Percentiles rank a stretch among this genome's conserved stretches.
These are phyloP conservation scores for Gossypium turneri DNA, from an alignment of 345 rosid genomes.

Conservation along the genomic window DNA sequence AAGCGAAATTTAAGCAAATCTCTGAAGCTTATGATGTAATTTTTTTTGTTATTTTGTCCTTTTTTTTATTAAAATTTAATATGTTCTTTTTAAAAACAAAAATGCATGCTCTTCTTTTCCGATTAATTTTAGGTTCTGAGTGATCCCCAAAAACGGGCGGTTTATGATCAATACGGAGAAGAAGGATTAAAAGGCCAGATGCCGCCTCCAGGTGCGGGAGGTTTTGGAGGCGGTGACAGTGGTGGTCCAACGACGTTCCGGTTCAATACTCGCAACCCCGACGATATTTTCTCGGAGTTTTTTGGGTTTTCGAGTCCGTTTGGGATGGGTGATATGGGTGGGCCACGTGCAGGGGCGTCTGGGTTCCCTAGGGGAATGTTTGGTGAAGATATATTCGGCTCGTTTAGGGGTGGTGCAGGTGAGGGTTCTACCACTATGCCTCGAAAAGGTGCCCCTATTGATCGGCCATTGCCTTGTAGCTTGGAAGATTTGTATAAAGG, in stretches of 20 bases:
- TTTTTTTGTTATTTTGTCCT: background rate
- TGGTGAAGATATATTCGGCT: conserved; percentile 43
- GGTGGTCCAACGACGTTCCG: conserved; percentile 37
- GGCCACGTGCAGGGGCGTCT: conserved; percentile 39
- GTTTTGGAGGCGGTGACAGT: conserved; percentile 30
- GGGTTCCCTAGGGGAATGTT: conserved; percentile 49
- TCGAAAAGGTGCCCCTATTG: conserved; percentile 66
- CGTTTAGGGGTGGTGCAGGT: conserved; percentile 36
- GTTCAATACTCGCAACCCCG: conserved; percentile 58
- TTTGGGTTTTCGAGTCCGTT: conserved; percentile 58
- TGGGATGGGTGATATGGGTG: conserved; percentile 51
- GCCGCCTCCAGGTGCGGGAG: conserved; percentile 55
- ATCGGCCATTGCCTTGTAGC: conserved; percentile 74
- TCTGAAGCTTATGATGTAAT: conserved; percentile 72
- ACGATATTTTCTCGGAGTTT: conserved; percentile 62
- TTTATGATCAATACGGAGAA: conserved; percentile 70
- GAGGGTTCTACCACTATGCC: conserved; percentile 40
- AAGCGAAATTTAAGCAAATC: conserved; percentile 75
- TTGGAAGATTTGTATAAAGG: conserved; percentile 90
- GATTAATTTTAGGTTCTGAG: conserved; percentile 46
- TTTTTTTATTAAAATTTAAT: background rate
- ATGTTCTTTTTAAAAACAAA: background rate
- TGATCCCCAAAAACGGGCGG: conserved; percentile 59
- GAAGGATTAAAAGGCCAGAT: conserved; percentile 69
- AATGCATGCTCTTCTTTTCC: too few relatives aligned